phyloP scores from a whole-genome alignment of 768 basidiomycete genomes.

The Russula griseocarnosa region DNA sequence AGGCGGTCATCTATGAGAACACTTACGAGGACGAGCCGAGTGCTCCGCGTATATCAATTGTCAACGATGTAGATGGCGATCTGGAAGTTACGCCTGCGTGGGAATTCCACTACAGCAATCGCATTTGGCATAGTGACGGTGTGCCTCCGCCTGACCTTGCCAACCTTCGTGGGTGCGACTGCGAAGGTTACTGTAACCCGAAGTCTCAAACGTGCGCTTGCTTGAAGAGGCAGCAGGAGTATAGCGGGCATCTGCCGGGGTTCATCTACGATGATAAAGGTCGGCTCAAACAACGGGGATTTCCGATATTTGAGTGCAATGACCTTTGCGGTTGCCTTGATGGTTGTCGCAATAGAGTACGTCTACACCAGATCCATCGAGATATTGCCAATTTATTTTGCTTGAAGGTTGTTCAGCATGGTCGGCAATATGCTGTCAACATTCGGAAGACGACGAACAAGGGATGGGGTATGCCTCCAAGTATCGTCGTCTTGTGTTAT shows the following conservation, averaged over 20 bases:
- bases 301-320: slow-evolving; percentile 85
- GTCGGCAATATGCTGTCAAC: slow-evolving; percentile 56
- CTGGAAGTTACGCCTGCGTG: slow-evolving; percentile 65
- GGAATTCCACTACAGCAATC: slow-evolving; percentile 86
- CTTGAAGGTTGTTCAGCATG: slow-evolving; percentile 75
- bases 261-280: slow-evolving; percentile 70
- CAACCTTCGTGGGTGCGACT: slow-evolving; percentile 64
- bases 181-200: slow-evolving; percentile 71
- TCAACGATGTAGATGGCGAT: slow-evolving; percentile 58
- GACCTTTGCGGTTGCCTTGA: slow-evolving; percentile 75
- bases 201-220: slow-evolving; percentile 72
- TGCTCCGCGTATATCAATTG: slow-evolving; percentile 63
- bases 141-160: slow-evolving; percentile 63
- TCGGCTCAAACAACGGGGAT: slow-evolving; percentile 41
- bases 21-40: slow-evolving; percentile 63
- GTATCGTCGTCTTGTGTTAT: neutral
- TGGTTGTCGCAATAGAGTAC: slow-evolving; percentile 76
- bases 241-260: slow-evolving; percentile 43
- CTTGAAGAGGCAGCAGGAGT: slow-evolving; percentile 50
- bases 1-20: slow-evolving; percentile 60
- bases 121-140: slow-evolving; percentile 66
- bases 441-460: slow-evolving; percentile 71
- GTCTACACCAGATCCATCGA: slow-evolving; percentile 28
- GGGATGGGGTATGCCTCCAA: slow-evolving; percentile 69
- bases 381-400: neutral